phyloP scores from a whole-genome alignment of 2,329 filamentous ascomycete species.

The Fusarium fujikuroi region DNA sequence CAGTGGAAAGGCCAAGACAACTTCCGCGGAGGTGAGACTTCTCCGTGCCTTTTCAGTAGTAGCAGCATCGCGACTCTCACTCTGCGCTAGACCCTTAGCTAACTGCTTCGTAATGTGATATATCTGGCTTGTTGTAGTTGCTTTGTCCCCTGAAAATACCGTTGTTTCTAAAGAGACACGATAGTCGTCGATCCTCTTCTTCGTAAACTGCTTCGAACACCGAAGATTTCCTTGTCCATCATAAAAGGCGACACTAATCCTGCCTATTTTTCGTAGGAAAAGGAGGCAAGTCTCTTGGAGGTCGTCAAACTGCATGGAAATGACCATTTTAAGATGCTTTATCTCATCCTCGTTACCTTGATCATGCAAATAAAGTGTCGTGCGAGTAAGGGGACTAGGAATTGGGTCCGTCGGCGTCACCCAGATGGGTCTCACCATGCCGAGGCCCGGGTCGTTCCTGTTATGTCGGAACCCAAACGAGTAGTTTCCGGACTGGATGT shows the following conservation, averaged over 20 bases:
- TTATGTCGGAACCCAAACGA: constrained; percentile 31
- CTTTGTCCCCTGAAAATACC: background rate
- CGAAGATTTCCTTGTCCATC: background rate
- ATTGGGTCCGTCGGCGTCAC: background rate
- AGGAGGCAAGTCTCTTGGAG: constrained; percentile 15
- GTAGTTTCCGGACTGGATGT: constrained; percentile 32
- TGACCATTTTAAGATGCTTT: background rate
- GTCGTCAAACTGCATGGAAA: constrained; percentile 15
- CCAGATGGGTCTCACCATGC: constrained; percentile 32
- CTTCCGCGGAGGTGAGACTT: constrained; percentile 1
- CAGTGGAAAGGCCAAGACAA: constrained; percentile 36
- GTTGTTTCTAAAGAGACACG: constrained; percentile 12
- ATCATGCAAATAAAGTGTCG: constrained; percentile 21
- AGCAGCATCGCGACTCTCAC: constrained; percentile 22
- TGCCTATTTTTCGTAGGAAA: constrained; percentile 20
- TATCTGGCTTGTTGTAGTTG: background rate
- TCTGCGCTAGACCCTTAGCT: background rate
- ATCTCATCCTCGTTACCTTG: constrained; percentile 6
- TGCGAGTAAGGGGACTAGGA: constrained; percentile 15
- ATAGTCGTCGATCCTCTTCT: background rate
- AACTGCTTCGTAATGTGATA: constrained; percentile 23
- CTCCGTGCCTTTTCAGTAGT: background rate
- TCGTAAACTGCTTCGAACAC: constrained; percentile 8
- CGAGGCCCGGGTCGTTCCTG: constrained; percentile 10
- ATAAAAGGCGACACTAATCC: constrained; percentile 16